These are phyloP conservation scores for Verticillium tricorpus DNA, from an alignment of 2,329 filamentous ascomycete genomes.

Conservation along the genomic window DNA sequence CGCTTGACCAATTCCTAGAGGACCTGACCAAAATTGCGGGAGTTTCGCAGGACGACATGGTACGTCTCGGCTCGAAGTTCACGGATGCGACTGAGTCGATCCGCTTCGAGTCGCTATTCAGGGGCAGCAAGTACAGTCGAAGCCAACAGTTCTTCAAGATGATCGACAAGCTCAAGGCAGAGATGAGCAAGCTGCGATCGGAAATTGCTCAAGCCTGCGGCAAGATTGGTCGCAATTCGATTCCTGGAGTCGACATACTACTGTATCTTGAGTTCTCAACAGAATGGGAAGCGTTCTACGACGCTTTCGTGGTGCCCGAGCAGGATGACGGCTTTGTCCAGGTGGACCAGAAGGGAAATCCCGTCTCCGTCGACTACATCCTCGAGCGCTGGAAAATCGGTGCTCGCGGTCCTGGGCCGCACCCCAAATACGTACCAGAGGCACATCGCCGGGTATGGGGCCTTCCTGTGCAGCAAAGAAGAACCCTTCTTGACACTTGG, in stretches of 20 bases:
- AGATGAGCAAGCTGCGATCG: conserved; percentile 22
- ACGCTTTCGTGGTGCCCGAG: conserved; percentile 50
- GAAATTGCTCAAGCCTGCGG: conserved; percentile 22
- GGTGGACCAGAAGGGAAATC: conserved; percentile 41
- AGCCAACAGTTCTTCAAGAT: conserved; percentile 28
- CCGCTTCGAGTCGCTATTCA: conserved; percentile 35
- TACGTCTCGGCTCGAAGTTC: conserved; percentile 60
- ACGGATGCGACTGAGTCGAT: conserved; percentile 43
- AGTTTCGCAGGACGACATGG: conserved; percentile 43
- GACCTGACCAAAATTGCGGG: conserved; percentile 53
- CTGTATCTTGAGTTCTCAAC: conserved; percentile 48
- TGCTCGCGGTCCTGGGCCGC: conserved; percentile 20
- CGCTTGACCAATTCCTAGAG: conserved; percentile 60
- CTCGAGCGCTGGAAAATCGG: conserved; percentile 49
- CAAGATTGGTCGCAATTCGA: conserved; percentile 6
- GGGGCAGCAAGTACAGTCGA: conserved; percentile 22
- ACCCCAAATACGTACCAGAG: conserved; percentile 24
- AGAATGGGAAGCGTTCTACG: conserved; percentile 44
- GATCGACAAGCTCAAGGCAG: conserved; percentile 34
- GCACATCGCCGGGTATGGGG: conserved; percentile 11
- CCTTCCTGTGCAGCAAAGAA: conserved; percentile 8
- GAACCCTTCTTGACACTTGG: conserved; percentile 33
- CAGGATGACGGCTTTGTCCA: conserved; percentile 37
- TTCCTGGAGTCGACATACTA: conserved; percentile 25
- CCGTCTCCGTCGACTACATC: conserved; percentile 42